Conservation (phyloP, 192 early-diverging fungal genomes). For the Entomortierella lignicola region DNA sequence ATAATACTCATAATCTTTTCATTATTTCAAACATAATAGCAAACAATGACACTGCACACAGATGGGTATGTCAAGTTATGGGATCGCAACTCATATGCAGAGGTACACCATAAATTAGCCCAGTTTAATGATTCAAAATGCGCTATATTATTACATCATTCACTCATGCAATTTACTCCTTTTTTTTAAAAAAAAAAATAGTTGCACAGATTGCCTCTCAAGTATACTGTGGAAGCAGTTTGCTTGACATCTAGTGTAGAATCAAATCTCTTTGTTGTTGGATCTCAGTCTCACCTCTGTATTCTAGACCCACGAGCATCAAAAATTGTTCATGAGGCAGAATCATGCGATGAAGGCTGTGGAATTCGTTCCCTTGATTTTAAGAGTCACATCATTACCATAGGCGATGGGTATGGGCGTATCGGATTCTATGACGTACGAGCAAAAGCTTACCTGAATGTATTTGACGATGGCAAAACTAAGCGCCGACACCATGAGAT, state of each 20-base stretch:
- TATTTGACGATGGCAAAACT: slow-evolving; percentile 19
- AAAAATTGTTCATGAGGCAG: slow-evolving; percentile 58
- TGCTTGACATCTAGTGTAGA: slow-evolving; percentile 50
- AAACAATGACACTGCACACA: slow-evolving; percentile 66
- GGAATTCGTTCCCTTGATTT: slow-evolving; percentile 71
- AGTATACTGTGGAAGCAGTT: slow-evolving; percentile 47
- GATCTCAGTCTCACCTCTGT: slow-evolving; percentile 55
- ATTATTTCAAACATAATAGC: no score
- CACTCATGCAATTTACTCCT: not conserved
- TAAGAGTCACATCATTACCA: slow-evolving; percentile 60
- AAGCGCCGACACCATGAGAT: slow-evolving; percentile 44
- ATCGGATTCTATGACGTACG: slow-evolving; percentile 74
- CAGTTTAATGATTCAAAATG: not conserved
- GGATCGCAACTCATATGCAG: slow-evolving; percentile 55
- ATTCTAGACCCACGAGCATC: slow-evolving; percentile 42
- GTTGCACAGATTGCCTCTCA: slow-evolving; percentile 12
- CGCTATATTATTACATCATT: not conserved
- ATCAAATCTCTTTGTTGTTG: slow-evolving; percentile 49
- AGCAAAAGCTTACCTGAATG: slow-evolving; percentile 61
- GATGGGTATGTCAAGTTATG: slow-evolving; percentile 75
- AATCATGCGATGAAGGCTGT: slow-evolving; percentile 75
- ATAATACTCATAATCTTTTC: no score
- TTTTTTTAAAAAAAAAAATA: not conserved
- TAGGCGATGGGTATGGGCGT: slow-evolving; percentile 73
- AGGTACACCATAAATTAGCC: no score